Conservation (phyloP, 805 yeast species). For the Candida endomychidarum region DNA sequence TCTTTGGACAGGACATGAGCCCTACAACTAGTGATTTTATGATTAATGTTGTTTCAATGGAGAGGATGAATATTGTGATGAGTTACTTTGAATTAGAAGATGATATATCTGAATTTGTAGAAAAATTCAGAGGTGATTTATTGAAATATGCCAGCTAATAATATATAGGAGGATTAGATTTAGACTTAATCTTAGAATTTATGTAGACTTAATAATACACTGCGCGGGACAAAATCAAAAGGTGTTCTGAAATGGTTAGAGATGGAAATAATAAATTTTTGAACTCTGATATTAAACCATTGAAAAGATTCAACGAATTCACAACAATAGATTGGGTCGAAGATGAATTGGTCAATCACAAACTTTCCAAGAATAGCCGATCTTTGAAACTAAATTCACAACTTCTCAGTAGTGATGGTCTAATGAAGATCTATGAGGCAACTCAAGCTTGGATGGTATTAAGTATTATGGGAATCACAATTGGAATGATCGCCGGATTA, state of each 20-base stretch:
- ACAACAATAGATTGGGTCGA: slow-evolving; percentile 70
- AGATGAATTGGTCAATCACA: slow-evolving; percentile 54
- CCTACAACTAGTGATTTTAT: slow-evolving; percentile 36
- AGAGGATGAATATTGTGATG: slow-evolving; percentile 37
- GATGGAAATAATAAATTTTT: slow-evolving; percentile 12
- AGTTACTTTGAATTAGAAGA: slow-evolving; percentile 28
- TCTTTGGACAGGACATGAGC: slow-evolving; percentile 39
- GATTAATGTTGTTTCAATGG: slow-evolving; percentile 28
- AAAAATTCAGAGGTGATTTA: slow-evolving; percentile 20
- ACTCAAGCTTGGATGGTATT: slow-evolving; percentile 71
- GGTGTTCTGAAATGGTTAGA: slow-evolving; percentile 14
- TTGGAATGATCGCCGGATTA: slow-evolving; percentile 82
- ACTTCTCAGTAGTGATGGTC: neutral
- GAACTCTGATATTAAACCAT: slow-evolving; percentile 2
- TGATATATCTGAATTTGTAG: slow-evolving; percentile 22
- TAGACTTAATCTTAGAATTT: neutral
- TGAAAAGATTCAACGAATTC: slow-evolving; percentile 56
- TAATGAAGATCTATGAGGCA: slow-evolving; percentile 27
- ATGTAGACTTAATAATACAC: neutral
- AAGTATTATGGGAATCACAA: slow-evolving; percentile 68
- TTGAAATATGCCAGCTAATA: slow-evolving; percentile 14
- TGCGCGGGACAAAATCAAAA: neutral
- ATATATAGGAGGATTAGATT: too few relatives aligned
- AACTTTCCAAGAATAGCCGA: slow-evolving; percentile 16
- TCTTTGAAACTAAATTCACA: slow-evolving; percentile 12